Evolutionary conservation across 345 rosid species (phyloP).

Genomic region (Aquilaria yunnanensis): DNA sequence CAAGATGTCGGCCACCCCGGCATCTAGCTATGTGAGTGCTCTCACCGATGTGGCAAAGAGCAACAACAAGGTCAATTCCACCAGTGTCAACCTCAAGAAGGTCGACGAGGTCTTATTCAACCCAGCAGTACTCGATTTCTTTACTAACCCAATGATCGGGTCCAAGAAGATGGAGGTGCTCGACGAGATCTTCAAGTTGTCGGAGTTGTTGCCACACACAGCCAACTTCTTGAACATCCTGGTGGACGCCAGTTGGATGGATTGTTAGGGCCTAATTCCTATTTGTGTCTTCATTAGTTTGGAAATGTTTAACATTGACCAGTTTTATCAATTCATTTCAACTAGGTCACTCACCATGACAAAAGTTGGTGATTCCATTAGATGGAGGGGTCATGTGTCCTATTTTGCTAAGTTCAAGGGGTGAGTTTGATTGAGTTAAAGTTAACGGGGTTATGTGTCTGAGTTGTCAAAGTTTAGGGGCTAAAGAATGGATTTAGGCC

Average conservation of each 20-base stretch:
- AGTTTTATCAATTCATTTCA: too few relatives aligned
- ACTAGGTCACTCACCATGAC: too few relatives aligned
- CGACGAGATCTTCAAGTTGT: constrained; percentile 50
- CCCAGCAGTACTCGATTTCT: constrained; percentile 37
- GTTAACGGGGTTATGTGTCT: too few relatives aligned
- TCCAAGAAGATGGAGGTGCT: constrained; percentile 44
- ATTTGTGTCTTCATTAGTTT: too few relatives aligned
- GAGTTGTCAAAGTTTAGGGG: too few relatives aligned
- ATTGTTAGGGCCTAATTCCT: neutral
- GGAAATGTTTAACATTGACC: too few relatives aligned
- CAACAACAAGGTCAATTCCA: constrained; percentile 52
- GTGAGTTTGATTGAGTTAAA: too few relatives aligned
- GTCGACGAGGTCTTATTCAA: constrained; percentile 61
- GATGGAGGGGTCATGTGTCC: too few relatives aligned
- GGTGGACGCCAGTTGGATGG: constrained; percentile 57
- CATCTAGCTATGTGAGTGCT: constrained; percentile 71
- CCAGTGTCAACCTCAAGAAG: constrained; percentile 67
- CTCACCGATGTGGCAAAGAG: constrained; percentile 64
- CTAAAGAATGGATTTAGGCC: too few relatives aligned
- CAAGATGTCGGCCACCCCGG: constrained; percentile 50
- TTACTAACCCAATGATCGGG: constrained; percentile 51
- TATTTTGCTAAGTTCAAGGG: too few relatives aligned
- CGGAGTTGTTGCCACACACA: constrained; percentile 44
- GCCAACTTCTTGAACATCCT: constrained; percentile 68
- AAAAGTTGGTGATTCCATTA: too few relatives aligned